Conservation (phyloP, 2,329 filamentous ascomycete species). For the Pyrenophora graminea region DNA sequence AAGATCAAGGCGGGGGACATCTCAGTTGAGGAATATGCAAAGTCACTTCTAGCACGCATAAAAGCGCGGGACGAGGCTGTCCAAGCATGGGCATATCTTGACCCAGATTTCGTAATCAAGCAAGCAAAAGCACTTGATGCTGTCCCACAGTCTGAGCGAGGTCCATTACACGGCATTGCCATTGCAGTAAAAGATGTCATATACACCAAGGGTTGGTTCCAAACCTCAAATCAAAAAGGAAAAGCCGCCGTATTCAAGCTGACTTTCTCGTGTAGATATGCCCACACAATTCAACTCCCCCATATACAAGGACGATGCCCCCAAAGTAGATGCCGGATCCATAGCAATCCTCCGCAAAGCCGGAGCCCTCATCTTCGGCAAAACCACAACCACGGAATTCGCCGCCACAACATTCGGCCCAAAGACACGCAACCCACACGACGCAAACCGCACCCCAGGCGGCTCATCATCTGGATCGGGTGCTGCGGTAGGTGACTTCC, state of each 20-base stretch:
- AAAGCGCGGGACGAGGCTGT: conserved; percentile 28
- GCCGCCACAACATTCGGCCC: conserved; percentile 60
- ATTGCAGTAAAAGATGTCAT: conserved; percentile 67
- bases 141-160: conserved; percentile 54
- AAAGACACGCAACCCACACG: conserved; percentile 62
- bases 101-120: conserved; percentile 49
- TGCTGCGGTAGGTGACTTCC: conserved; percentile 67
- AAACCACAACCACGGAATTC: conserved; percentile 68
- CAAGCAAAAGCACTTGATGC: conserved; percentile 58
- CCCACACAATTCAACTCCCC: conserved; percentile 61
- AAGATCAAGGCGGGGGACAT: conserved; percentile 29
- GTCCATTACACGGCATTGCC: conserved; percentile 61
- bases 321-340: conserved; percentile 57
- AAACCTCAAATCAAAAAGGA: too few relatives aligned
- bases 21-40: conserved; percentile 37
- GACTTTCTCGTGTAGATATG: conserved; percentile 49
- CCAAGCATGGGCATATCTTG: conserved; percentile 40
- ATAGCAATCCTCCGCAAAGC: conserved; percentile 58
- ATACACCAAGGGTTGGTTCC: conserved; percentile 45
- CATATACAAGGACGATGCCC: conserved; percentile 55
- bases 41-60: conserved; percentile 35
- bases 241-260: neutral
- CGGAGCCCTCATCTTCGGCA: conserved; percentile 60
- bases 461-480: conserved; percentile 70
- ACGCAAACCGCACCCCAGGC: conserved; percentile 61